Evolutionary conservation across 768 basidiomycete species (phyloP), one percentile per base, ranked within the genome.

Genomic region (Wakefieldia striispora): DNA sequence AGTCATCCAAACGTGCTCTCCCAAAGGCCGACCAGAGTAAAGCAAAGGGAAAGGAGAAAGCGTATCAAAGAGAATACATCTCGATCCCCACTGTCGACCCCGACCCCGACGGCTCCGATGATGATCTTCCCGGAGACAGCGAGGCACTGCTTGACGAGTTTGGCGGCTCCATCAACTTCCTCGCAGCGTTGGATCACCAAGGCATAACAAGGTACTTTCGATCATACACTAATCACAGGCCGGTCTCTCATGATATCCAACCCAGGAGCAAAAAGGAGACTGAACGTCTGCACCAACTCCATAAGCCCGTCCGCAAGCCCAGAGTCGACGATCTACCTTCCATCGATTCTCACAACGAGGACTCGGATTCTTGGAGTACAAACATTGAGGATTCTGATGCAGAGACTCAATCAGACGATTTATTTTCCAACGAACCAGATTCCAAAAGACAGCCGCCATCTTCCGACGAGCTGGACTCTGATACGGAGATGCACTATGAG

Each of bases 221-320:
- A 33, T 4, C 9, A 33, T 37, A 13, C 26, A 46, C 16, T 16
- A 33, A 38, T 9, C 24, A 43, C 4, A 21, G 26, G 42, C 48
- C 36, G 52, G 6, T 33, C 36, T 3, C 49, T 14, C 11, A 50
- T 47, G 7, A 57, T 39, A 24, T 40, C 45, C 40, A 31, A 26
- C 50, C 26, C 51, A 95, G 90, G 82, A 93, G 89, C 61, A 91
- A 91, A 69, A 88, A 86, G 57, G 91, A 90, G 67, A 88, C 82
- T 0, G 75, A 84, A 46, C 76, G 86, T 45, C 66, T 94, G 50
- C 86, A 83, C 62, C 80, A 75, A 48, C 66, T 89, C 26, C 70
- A 78, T 51, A 91, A 85, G 65, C 82, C 85, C 19, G 58, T 75
- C 49, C 72, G 70, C 41, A 66, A 69, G 49, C 60, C 62, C 24